Percentiles rank a stretch among this genome's conserved stretches.
Evolutionary conservation across 1,284 basidiomycete species (phyloP).

Genomic region (Termitomyces sp.): DNA sequence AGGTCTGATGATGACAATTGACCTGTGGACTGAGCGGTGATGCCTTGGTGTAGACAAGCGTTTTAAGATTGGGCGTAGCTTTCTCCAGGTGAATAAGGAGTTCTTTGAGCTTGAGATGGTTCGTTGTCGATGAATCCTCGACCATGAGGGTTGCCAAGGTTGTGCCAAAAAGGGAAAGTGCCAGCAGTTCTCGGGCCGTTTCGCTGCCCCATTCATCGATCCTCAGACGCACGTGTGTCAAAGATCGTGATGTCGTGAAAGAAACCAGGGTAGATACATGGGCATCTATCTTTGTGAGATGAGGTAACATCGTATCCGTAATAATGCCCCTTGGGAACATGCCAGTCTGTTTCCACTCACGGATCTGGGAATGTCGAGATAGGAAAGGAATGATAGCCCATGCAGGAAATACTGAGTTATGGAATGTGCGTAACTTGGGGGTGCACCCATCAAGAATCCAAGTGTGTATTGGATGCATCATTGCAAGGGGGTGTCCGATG

Average conservation of each 20-base stretch:
- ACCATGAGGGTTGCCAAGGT: slow-evolving; percentile 11
- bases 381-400: slow-evolving; percentile 16
- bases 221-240: slow-evolving; percentile 10
- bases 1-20: neutral
- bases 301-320: slow-evolving; percentile 9
- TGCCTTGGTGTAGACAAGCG: slow-evolving; percentile 3
- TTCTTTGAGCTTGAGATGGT: slow-evolving; percentile 4
- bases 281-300: slow-evolving; percentile 12
- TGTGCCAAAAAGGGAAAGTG: slow-evolving; percentile 11
- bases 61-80: slow-evolving; percentile 6
- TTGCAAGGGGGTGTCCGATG: slow-evolving; percentile 17
- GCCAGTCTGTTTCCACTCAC: slow-evolving; percentile 16
- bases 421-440: slow-evolving; percentile 13
- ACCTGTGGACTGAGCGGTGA: neutral
- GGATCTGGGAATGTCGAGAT: slow-evolving; percentile 11
- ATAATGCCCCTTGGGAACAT: slow-evolving; percentile 1
- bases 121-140: slow-evolving; percentile 8
- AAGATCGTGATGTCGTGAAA: slow-evolving; percentile 10
- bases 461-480: slow-evolving; percentile 20
- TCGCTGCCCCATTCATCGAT: slow-evolving; percentile 5
- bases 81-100: slow-evolving; percentile 9
- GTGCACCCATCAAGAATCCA: slow-evolving; percentile 21
- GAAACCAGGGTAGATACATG: slow-evolving; percentile 12
- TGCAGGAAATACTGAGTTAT: slow-evolving; percentile 17
- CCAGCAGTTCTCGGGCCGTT: slow-evolving; percentile 5